phyloP scores from a whole-genome alignment of 1,139 yeast species.

The Suzukiozyma palmioleophila region DNA sequence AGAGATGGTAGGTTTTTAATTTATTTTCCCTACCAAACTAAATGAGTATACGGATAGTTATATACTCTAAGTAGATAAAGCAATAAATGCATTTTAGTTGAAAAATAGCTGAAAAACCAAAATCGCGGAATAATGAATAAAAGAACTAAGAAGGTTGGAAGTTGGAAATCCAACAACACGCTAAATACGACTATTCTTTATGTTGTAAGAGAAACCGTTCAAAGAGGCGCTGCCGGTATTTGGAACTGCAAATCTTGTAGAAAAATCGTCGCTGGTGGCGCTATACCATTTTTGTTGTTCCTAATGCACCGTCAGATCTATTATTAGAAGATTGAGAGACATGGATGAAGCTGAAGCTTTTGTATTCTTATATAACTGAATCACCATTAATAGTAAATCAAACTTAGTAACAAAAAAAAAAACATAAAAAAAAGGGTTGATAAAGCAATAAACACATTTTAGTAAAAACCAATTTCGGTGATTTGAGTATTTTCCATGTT shows the following conservation, averaged over 20 bases:
- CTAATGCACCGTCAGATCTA: conserved; percentile 99
- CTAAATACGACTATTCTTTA: conserved; percentile 98
- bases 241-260: conserved; percentile 95
- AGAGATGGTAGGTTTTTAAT: no score
- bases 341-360: conserved; percentile 90
- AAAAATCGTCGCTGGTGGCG: conserved; percentile 99
- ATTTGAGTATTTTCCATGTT: no score
- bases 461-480: no score
- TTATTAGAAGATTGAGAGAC: conserved; percentile 99
- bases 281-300: conserved; percentile 99
- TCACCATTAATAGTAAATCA: conserved; percentile 4
- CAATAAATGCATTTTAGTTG: no score
- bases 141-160: conserved; percentile 99
- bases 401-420: not conserved
- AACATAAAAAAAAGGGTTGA: no score
- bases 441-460: no score
- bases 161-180: conserved; percentile 98
- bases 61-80: no score
- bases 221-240: conserved; percentile 98
- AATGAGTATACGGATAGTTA: no score
- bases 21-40: no score
- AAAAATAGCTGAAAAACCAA: no score
- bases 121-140: no score
- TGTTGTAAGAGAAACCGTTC: conserved; percentile 99
- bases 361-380: conserved; percentile 7